Conservation (phyloP, 129 eudicot genomes). For the Solidago caesia region DNA sequence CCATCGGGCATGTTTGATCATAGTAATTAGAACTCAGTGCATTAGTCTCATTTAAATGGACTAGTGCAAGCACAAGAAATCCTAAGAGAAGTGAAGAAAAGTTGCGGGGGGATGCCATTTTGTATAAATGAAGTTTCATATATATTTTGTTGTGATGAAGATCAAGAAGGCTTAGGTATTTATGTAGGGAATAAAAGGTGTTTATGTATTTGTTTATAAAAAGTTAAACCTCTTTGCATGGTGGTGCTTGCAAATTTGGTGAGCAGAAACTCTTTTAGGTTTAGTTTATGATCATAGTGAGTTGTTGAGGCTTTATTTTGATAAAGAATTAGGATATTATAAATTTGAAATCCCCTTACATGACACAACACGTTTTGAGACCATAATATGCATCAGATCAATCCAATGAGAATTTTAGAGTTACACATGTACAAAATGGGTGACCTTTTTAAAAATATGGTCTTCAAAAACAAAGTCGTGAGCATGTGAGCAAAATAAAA, state of each 20-base stretch:
- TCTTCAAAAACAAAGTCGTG: no score
- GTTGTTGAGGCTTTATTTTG: slow-evolving; percentile 25
- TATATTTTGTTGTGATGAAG: slow-evolving; percentile 26
- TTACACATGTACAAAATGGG: no score
- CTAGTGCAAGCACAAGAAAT: slow-evolving; percentile 25
- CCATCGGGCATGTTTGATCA: slow-evolving; percentile 70
- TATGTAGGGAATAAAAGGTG: slow-evolving; percentile 22
- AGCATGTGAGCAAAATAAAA: not conserved
- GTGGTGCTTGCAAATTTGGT: slow-evolving; percentile 45
- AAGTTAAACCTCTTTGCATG: slow-evolving; percentile 27
- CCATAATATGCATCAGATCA: no score
- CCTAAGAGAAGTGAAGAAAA: slow-evolving; percentile 32
- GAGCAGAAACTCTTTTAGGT: slow-evolving; percentile 35
- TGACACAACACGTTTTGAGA: no score
- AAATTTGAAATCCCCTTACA: no score
- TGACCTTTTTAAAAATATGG: no score
- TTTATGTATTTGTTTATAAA: not conserved
- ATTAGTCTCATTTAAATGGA: slow-evolving; percentile 9
- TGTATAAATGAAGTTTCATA: not conserved
- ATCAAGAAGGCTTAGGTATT: slow-evolving; percentile 19
- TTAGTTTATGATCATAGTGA: slow-evolving; percentile 6
- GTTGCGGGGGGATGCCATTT: slow-evolving; percentile 35
- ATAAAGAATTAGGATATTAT: not conserved
- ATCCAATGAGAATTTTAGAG: no score
- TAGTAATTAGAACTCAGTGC: slow-evolving; percentile 61